Conservation (phyloP, 23 red algal species). For the Gracilaria domingensis region DNA sequence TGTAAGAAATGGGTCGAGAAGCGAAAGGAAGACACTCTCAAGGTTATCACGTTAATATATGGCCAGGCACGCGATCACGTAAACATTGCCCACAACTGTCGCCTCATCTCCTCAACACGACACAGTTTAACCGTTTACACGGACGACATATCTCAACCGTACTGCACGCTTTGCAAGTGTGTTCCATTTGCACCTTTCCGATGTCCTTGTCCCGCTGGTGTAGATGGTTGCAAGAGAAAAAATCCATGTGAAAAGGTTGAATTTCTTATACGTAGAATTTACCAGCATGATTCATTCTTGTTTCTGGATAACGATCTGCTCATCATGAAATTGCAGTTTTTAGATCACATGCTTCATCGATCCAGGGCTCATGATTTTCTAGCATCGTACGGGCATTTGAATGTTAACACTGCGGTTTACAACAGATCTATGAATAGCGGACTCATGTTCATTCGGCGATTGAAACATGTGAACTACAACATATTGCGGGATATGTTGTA, state of each 20-base stretch:
- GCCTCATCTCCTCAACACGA: constrained; percentile 7
- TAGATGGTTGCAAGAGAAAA: constrained; percentile 8
- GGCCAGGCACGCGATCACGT: constrained; percentile 26
- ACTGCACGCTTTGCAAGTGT: constrained; percentile 24
- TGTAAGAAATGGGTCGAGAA: no score
- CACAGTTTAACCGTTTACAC: constrained; percentile 41
- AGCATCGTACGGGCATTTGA: constrained; percentile 35
- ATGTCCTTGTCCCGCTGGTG: constrained; percentile 29
- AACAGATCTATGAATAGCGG: constrained; percentile 43
- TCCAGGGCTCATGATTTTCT: constrained; percentile 50
- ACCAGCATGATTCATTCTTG: neutral
- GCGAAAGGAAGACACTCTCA: neutral
- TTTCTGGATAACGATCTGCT: constrained; percentile 56
- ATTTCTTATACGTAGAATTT: constrained; percentile 23
- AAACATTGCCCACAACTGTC: constrained; percentile 47
- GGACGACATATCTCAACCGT: constrained; percentile 39
- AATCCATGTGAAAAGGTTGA: constrained; percentile 53
- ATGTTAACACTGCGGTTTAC: neutral
- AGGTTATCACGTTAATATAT: constrained; percentile 43
- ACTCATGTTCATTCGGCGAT: constrained; percentile 40
- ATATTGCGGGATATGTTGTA: constrained; percentile 5
- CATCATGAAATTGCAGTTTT: constrained; percentile 26
- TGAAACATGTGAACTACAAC: constrained; percentile 16
- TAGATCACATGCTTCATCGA: constrained; percentile 22
- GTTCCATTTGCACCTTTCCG: neutral